phyloP scores from a whole-genome alignment of 2,329 filamentous ascomycete genomes.

The Cladosporium cucumerinum region DNA sequence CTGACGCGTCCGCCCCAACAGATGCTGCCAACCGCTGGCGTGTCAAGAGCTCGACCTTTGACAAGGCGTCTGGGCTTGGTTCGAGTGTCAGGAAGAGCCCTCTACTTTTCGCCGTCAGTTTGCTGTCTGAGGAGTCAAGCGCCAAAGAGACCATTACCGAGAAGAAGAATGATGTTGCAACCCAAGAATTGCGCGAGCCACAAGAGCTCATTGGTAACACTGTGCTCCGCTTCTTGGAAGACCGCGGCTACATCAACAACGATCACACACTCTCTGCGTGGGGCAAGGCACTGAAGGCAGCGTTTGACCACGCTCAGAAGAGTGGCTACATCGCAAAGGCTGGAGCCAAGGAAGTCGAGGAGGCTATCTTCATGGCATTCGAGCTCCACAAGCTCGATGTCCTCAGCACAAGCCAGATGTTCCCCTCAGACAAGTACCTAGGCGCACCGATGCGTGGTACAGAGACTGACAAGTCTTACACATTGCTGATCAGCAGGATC shows the following conservation, averaged over 20 bases:
- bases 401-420: constrained; percentile 68
- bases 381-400: constrained; percentile 79
- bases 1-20: constrained; percentile 22
- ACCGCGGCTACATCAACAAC: constrained; percentile 79
- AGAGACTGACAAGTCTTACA: constrained; percentile 68
- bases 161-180: constrained; percentile 43
- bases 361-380: constrained; percentile 76
- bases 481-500: constrained; percentile 80
- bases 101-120: constrained; percentile 52
- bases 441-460: constrained; percentile 59
- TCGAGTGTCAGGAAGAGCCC: constrained; percentile 24
- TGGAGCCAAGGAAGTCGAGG: constrained; percentile 60
- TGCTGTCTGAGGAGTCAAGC: constrained; percentile 68
- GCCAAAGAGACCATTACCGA: constrained; percentile 61
- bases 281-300: constrained; percentile 74
- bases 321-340: constrained; percentile 50
- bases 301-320: constrained; percentile 27
- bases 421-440: constrained; percentile 48
- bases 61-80: constrained; percentile 4
- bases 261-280: constrained; percentile 77
- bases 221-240: constrained; percentile 83
- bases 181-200: constrained; percentile 48
- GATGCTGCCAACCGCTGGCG: constrained; percentile 62
- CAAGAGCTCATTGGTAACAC: constrained; percentile 70
- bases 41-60: constrained; percentile 44